Evolutionary conservation across 306 rosid genomes (phyloP), one percentile per base, ranked within the genome.

Genomic region (Vigna angularis): DNA sequence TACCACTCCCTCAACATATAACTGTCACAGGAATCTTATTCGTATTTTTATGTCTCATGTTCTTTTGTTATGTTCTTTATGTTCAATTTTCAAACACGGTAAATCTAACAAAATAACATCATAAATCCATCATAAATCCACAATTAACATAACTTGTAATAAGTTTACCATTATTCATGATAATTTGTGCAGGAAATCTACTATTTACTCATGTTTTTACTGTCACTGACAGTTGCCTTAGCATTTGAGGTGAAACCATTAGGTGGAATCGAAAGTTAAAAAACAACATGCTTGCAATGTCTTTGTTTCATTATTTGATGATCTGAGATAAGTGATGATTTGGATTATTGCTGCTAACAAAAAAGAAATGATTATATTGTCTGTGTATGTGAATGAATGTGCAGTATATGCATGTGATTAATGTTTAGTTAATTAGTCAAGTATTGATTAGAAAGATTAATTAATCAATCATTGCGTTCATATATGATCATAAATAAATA

Each of bases 1-100:
- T 88, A 86, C 93, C 95, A 86, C 88, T 81, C 73, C 32, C 66
- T 70, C 10, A 45, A 63, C 66, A 65, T 38, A 70, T 76, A 75
- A 73, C 74, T 74, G 30, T 79, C 72, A 44, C 51, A 77, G 8
- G 47, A 62, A 57, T 83, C 44, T 61, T 73, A 20, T 32, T 74
- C 15, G 13, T 30, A 5, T 32, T 65, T 12, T 58, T 12, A 45
- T 48, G n/a, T 40, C 28, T 30, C 11, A 16, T 5, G 42, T 44
- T 81, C 36, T 34, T 34, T 30, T 30, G 5, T 66, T 12, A 22
- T 2, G 13, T 57, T 57, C 13, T 56, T 57, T 5, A 8, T 16
- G 10, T 50, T 16, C 6, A 50, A 16, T 16, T 7, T 52, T 6
- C 17, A n/a, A n/a, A 2, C 5, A 51, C 4, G 10, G 1, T 51